These are phyloP conservation scores for Diddensiella transvaalensis DNA, from an alignment of 805 yeast genomes.

Conservation along the genomic window DNA sequence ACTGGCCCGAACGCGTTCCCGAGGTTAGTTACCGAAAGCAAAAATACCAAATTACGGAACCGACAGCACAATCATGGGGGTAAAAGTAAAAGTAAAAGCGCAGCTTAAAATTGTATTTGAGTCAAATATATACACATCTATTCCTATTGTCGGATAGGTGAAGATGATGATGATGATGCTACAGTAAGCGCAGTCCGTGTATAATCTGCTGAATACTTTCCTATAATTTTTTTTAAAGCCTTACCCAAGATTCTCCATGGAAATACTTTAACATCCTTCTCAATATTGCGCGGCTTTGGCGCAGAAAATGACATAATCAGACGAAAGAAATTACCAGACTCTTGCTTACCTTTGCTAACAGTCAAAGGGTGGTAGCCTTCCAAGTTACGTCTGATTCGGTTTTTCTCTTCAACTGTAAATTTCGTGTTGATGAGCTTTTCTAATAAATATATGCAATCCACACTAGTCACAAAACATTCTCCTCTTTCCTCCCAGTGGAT, in stretches of 20 bases:
- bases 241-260: slow-evolving; percentile 51
- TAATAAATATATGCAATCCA: slow-evolving; percentile 55
- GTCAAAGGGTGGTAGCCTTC: slow-evolving; percentile 63
- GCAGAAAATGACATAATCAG: slow-evolving; percentile 57
- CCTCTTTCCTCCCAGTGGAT: slow-evolving; percentile 51
- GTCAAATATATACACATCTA: too few relatives aligned
- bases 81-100: too few relatives aligned
- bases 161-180: too few relatives aligned
- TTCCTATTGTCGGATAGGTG: too few relatives aligned
- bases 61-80: too few relatives aligned
- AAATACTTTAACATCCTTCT: slow-evolving; percentile 66
- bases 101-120: too few relatives aligned
- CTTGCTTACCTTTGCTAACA: slow-evolving; percentile 45
- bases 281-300: slow-evolving; percentile 68
- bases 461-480: slow-evolving; percentile 58
- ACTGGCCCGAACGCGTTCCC: too few relatives aligned
- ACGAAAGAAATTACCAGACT: slow-evolving; percentile 39
- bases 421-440: slow-evolving; percentile 53
- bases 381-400: slow-evolving; percentile 62
- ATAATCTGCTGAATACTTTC: slow-evolving; percentile 46
- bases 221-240: slow-evolving; percentile 54
- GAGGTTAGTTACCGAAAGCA: too few relatives aligned
- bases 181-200: neutral
- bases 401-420: slow-evolving; percentile 65
- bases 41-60: too few relatives aligned